Percentiles rank a stretch among this genome's conserved stretches.
Evolutionary conservation across 192 early-diverging fungal genomes (phyloP).

Genomic region (Irineochytrium annulatum): DNA sequence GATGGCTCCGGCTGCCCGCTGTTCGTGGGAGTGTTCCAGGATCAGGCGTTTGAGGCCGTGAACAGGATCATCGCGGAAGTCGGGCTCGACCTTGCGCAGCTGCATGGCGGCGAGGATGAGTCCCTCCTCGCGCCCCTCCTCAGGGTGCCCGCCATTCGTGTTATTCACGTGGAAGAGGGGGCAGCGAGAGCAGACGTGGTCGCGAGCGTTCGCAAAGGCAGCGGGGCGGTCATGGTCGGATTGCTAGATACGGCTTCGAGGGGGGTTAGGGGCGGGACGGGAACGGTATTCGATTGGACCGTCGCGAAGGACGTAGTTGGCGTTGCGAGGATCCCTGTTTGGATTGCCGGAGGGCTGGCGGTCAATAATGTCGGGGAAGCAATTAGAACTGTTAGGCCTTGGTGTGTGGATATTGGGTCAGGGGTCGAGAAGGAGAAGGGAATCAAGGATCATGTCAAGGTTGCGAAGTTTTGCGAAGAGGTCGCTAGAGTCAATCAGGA

Average conservation of each 20-base stretch:
- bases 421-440: conserved; percentile 79
- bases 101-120: conserved; percentile 78
- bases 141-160: conserved; percentile 84
- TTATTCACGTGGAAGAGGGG: conserved; percentile 69
- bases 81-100: conserved; percentile 87
- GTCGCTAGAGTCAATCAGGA: too few relatives aligned
- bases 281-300: conserved; percentile 82
- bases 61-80: conserved; percentile 53
- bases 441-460: conserved; percentile 75
- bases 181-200: conserved; percentile 40
- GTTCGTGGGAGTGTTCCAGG: conserved; percentile 90
- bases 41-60: conserved; percentile 77
- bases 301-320: conserved; percentile 56
- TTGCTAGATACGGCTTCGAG: conserved; percentile 55
- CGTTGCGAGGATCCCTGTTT: conserved; percentile 58
- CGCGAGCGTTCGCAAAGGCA: conserved; percentile 1
- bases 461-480: conserved; percentile 60
- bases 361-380: conserved; percentile 79
- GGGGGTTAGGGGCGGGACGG: conserved; percentile 75
- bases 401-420: conserved; percentile 89
- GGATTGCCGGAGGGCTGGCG: conserved; percentile 87
- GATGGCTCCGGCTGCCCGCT: conserved; percentile 55
- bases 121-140: conserved; percentile 60
- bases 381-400: conserved; percentile 61
- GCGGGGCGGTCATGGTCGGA: conserved; percentile 14